Evolutionary conservation across 2,329 filamentous ascomycete genomes (phyloP), one percentile per base, ranked within the genome.

Genomic region (Colletotrichum godetiae): DNA sequence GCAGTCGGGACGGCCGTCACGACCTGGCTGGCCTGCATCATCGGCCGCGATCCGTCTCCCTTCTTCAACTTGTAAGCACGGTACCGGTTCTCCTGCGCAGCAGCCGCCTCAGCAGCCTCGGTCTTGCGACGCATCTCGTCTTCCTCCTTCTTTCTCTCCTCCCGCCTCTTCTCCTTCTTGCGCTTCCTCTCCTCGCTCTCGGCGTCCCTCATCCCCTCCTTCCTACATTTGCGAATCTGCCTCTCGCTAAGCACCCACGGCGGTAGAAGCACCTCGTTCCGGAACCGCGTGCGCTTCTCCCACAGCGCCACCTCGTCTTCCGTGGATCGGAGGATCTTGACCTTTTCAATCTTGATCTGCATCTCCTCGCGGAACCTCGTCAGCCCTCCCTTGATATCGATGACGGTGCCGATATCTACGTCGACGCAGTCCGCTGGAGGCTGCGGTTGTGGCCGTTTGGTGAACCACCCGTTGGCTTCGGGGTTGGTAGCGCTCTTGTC

Each of bases 251-350:
- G 76, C n/a, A 86, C 78, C 91, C 91, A 93, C 0, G 89, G 87
- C 68, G 79, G 81, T 3, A 80, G 79, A 15, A 93, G 82, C 6
- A 90, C 82, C 4, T 88, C 84, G 42, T 77, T 78, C 46, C 85
- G 84, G 77, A 92, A 91, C 35, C 79, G 80, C 22, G 79, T 75
- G 57, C 86, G 82, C 80, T 89, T 89, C 76, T 87, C 84, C 91
- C 91, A 93, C 10, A 91, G 88, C 8, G 78, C 79, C 4, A 92
- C 82, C 78, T 93, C 91, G 42, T 88, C 84, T 58, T 86, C 85
- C 0, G 90, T 92, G 57, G 86, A 85, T 29, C 78, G 79, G 4
- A 92, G 68, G 0, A 83, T 75, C n/a, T 79, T 77, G 68, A 90
- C 80, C 76, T 87, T 89, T 58, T 87, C 83, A 27, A 90, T 83